Evolutionary conservation across 805 yeast genomes (phyloP).

Genomic region (Hanseniaspora opuntiae): DNA sequence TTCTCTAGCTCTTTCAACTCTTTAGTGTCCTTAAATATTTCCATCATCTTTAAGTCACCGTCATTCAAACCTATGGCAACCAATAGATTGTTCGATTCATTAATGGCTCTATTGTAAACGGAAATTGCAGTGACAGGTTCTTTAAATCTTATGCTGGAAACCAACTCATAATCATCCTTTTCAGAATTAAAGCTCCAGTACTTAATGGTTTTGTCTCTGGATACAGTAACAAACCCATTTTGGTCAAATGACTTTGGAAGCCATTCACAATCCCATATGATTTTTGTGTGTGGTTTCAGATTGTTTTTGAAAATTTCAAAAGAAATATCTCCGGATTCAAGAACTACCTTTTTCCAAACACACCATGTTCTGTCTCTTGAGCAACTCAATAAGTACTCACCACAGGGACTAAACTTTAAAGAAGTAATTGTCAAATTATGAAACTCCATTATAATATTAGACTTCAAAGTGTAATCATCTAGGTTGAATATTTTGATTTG

Average conservation of each 20-base stretch:
- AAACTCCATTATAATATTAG: conserved; percentile 42
- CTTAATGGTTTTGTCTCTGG: conserved; percentile 72
- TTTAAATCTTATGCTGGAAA: conserved; percentile 32
- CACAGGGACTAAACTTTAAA: conserved; percentile 59
- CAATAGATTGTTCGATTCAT: conserved; percentile 21
- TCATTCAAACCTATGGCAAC: conserved; percentile 59
- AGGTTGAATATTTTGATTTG: conserved; percentile 54
- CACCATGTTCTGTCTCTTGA: conserved; percentile 82
- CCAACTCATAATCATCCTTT: conserved; percentile 27
- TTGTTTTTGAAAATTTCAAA: conserved; percentile 31
- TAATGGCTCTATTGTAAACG: conserved; percentile 26
- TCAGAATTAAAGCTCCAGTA: conserved; percentile 44
- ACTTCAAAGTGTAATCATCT: conserved; percentile 39
- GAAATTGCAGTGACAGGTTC: conserved; percentile 60
- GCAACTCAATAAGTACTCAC: conserved; percentile 53
- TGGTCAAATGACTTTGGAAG: conserved; percentile 35
- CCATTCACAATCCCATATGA: conserved; percentile 94
- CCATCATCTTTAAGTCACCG: conserved; percentile 43
- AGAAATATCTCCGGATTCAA: conserved; percentile 18
- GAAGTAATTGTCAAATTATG: conserved; percentile 81
- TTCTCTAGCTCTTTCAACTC: conserved; percentile 23
- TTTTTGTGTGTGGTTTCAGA: conserved; percentile 75
- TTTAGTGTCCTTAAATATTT: conserved; percentile 22
- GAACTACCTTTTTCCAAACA: conserved; percentile 45
- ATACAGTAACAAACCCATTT: conserved; percentile 60